Percentiles rank a stretch among this genome's conserved stretches.
These are phyloP conservation scores for Gynochthodes officinalis DNA, from an alignment of 257 asterid species.

Conservation along the genomic window DNA sequence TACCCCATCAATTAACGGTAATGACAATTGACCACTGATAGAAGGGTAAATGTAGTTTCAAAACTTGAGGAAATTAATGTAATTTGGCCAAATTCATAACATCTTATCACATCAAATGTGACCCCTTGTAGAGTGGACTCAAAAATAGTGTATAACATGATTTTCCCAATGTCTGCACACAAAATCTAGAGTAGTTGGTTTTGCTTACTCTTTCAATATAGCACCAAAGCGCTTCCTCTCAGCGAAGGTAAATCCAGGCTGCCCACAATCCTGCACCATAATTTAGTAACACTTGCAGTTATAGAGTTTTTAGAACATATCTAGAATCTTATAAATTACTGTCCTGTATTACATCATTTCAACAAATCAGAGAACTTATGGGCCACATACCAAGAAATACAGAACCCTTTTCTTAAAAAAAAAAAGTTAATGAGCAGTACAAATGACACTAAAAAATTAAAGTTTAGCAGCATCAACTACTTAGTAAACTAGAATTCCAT, in stretches of 20 bases:
- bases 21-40: neutral
- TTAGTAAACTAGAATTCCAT: neutral
- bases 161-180: neutral
- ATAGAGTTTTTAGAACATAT: neutral
- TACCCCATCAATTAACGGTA: neutral
- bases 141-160: neutral
- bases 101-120: neutral
- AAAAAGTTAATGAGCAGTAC: neutral
- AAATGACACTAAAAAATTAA: neutral
- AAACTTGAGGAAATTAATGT: neutral
- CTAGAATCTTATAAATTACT: neutral
- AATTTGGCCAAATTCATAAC: neutral
- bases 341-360: neutral
- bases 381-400: neutral
- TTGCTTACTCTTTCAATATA: constrained; percentile 69
- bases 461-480: neutral
- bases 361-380: neutral
- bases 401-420: neutral
- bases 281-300: constrained; percentile 9
- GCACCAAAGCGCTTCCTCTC: constrained; percentile 84
- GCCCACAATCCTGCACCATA: constrained; percentile 81
- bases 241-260: constrained; percentile 90
- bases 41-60: neutral
- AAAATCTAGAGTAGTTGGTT: neutral
- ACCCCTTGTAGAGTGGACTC: neutral